phyloP scores from a whole-genome alignment of 148 eudicot species.

The Amaranthus hypochondriacus region DNA sequence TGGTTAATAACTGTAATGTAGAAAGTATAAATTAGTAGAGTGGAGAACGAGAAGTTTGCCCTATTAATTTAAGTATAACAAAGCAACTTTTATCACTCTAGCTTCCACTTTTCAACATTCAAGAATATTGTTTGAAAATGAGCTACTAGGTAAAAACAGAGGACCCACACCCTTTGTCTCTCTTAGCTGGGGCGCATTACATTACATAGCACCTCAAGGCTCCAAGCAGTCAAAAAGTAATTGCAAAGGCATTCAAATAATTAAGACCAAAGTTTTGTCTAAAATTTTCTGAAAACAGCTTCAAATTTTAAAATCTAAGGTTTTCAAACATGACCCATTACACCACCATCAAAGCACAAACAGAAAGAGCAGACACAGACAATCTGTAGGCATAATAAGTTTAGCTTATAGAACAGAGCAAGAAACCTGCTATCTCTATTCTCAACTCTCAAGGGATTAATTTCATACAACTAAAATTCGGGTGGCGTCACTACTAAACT shows the following conservation, averaged over 20 bases:
- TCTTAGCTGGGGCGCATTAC: slow-evolving; percentile 16
- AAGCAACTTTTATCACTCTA: too few relatives aligned
- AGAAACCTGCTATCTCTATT: background rate
- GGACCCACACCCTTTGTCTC: background rate
- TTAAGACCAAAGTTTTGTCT: background rate
- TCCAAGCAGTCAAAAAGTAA: slow-evolving; percentile 7
- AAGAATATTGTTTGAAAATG: too few relatives aligned
- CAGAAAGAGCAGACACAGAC: background rate
- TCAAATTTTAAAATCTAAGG: slow-evolving; percentile 1
- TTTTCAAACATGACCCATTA: slow-evolving; percentile 6
- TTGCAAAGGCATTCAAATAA: background rate
- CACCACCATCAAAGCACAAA: background rate
- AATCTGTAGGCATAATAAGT: background rate
- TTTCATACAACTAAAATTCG: background rate
- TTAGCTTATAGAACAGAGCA: background rate
- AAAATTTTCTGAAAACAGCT: slow-evolving; percentile 7
- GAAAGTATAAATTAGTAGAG: too few relatives aligned
- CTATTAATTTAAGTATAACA: too few relatives aligned
- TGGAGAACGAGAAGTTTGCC: too few relatives aligned
- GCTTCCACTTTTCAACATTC: too few relatives aligned
- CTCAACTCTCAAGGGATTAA: background rate
- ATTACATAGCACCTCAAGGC: background rate
- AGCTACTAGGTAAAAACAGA: background rate
- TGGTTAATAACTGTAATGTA: too few relatives aligned
- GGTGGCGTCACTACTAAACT: background rate